Percentiles rank a stretch among this genome's conserved stretches.
Conservation (phyloP, 2,329 filamentous ascomycete species). For the Proliferodiscus dingleyae region DNA sequence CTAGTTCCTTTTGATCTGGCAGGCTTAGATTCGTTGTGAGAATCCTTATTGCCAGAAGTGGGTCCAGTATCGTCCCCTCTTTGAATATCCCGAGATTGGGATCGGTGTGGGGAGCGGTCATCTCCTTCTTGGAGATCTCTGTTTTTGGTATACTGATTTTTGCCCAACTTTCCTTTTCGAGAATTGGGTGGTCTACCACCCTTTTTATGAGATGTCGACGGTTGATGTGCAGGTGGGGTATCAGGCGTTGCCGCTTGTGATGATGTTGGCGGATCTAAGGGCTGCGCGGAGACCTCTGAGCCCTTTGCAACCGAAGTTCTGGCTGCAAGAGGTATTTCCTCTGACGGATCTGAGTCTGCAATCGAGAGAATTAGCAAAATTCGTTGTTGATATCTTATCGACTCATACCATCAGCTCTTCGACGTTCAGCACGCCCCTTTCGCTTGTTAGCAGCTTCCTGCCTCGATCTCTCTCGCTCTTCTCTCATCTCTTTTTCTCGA, state of each 20-base stretch:
- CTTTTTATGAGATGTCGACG: constrained; percentile 54
- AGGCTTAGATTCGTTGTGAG: constrained; percentile 33
- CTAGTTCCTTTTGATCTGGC: constrained; percentile 32
- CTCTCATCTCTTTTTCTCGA: constrained; percentile 59
- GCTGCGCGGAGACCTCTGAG: constrained; percentile 23
- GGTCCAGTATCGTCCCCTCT: constrained; percentile 46
- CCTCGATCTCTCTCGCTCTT: constrained; percentile 70
- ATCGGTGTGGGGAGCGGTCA: constrained; percentile 51
- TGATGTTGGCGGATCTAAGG: constrained; percentile 40
- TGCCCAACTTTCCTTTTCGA: constrained; percentile 62
- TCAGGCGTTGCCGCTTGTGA: constrained; percentile 43
- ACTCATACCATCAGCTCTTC: constrained; percentile 70
- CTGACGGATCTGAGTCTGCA: constrained; percentile 66
- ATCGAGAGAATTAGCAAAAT: constrained; percentile 33
- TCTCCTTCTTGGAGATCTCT: constrained; percentile 50
- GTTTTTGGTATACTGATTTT: constrained; percentile 80
- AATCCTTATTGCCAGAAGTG: constrained; percentile 34
- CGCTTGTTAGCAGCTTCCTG: constrained; percentile 73
- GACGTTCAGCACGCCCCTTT: constrained; percentile 75
- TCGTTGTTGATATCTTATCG: constrained; percentile 10
- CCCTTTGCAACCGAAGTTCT: constrained; percentile 30
- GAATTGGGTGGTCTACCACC: constrained; percentile 57
- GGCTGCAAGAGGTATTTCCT: constrained; percentile 56
- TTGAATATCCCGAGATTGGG: constrained; percentile 40
- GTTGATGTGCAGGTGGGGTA: constrained; percentile 37